Conservation (phyloP, 2,329 filamentous ascomycete genomes). For the Diaporthe nobilis region DNA sequence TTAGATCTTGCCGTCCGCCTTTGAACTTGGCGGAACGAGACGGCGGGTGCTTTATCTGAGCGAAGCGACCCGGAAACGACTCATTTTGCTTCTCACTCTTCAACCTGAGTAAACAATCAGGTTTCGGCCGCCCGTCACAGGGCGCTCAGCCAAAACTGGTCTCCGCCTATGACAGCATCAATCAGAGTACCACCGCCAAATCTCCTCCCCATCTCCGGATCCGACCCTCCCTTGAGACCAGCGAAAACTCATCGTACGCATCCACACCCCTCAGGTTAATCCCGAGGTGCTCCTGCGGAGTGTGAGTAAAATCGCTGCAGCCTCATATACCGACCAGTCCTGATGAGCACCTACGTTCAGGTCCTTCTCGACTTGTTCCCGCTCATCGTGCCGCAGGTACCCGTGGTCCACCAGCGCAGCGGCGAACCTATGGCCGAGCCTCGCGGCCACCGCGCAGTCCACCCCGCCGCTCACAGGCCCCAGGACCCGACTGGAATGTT, state of each 20-base stretch:
- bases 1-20: conserved; percentile 79
- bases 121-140: neutral
- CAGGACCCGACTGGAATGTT: conserved; percentile 82
- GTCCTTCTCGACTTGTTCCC: conserved; percentile 79
- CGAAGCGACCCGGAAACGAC: neutral
- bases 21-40: conserved; percentile 42
- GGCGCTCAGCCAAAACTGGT: neutral
- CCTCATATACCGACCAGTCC: conserved; percentile 14
- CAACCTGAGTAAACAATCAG: conserved; percentile 4
- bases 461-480: conserved; percentile 78
- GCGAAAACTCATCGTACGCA: conserved; percentile 80
- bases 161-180: conserved; percentile 38
- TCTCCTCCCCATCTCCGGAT: conserved; percentile 90
- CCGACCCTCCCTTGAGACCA: conserved; percentile 80
- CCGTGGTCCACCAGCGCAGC: conserved; percentile 88
- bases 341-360: conserved; percentile 37
- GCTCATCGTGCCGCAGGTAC: conserved; percentile 88
- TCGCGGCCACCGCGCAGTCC: conserved; percentile 88
- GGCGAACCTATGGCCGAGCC: conserved; percentile 77
- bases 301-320: conserved; percentile 51
- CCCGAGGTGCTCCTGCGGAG: conserved; percentile 81
- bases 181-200: conserved; percentile 57
- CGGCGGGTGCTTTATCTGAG: neutral
- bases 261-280: conserved; percentile 94
- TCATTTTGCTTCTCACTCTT: conserved; percentile 64